Conservation (phyloP, 75 land plant species). For the Cupressus sempervirens region DNA sequence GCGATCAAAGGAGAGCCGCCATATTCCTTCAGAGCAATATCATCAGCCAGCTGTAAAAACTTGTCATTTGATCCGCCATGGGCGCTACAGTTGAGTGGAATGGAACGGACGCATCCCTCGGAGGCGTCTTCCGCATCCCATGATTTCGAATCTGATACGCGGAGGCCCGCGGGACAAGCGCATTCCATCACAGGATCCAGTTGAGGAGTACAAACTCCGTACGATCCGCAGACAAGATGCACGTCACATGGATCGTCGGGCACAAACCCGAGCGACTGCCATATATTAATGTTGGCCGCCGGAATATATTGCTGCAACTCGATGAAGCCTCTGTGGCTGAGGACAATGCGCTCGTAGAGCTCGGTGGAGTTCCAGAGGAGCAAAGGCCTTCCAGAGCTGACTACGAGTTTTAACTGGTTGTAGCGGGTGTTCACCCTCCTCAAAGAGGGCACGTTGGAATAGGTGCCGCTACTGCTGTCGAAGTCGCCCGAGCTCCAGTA, state of each 20-base stretch:
- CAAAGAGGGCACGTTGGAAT: not conserved
- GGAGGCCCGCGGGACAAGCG: not conserved
- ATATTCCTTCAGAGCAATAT: not conserved
- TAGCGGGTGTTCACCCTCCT: not conserved
- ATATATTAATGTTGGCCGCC: not conserved
- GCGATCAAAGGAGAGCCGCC: not conserved
- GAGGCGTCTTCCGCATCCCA: not conserved
- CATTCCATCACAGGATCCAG: not conserved
- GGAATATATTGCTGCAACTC: not conserved
- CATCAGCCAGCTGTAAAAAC: not conserved
- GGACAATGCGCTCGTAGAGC: not conserved
- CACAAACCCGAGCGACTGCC: not conserved
- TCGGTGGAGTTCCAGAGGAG: not conserved
- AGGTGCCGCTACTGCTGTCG: not conserved
- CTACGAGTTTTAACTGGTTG: not conserved
- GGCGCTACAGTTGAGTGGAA: not conserved
- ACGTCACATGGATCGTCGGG: not conserved
- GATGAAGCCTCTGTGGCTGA: not conserved
- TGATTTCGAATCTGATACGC: not conserved
- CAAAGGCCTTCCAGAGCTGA: not conserved
- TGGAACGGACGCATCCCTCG: not conserved
- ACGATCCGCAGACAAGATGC: not conserved
- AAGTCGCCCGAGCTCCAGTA: not conserved
- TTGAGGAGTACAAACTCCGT: not conserved
- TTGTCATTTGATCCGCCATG: not conserved